Conservation (phyloP, 2,329 filamentous ascomycete genomes). For the Salinomyces thailandicus region DNA sequence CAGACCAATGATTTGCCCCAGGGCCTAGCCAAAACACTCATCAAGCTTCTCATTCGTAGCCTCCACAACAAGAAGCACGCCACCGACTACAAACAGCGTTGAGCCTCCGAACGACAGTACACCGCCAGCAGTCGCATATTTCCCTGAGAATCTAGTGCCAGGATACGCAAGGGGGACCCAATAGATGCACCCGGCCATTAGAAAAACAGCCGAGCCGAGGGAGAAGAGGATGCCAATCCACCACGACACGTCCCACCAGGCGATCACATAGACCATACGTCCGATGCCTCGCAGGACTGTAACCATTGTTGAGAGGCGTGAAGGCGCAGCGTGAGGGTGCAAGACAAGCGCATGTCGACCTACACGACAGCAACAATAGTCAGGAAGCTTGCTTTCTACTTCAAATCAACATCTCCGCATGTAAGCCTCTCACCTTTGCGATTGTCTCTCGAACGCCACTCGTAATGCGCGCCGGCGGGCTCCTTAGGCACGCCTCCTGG, state of each 20-base stretch:
- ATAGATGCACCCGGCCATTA: conserved; percentile 50
- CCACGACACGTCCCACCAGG: conserved; percentile 48
- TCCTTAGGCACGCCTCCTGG: neutral
- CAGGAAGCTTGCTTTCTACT: conserved; percentile 2
- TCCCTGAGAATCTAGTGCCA: conserved; percentile 42
- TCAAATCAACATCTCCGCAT: neutral
- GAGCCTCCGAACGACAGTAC: conserved; percentile 54
- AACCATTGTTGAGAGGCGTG: neutral
- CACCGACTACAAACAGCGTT: conserved; percentile 54
- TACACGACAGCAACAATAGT: neutral
- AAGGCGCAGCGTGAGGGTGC: neutral
- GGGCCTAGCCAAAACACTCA: conserved; percentile 57
- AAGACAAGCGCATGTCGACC: neutral
- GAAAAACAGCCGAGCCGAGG: conserved; percentile 34
- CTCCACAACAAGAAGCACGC: conserved; percentile 51
- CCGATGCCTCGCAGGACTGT: conserved; percentile 26
- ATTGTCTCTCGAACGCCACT: conserved; percentile 33
- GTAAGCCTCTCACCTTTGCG: conserved; percentile 24
- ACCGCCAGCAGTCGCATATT: conserved; percentile 45
- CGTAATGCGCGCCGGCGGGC: conserved; percentile 9
- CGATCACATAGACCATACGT: conserved; percentile 40
- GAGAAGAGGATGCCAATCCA: conserved; percentile 45
- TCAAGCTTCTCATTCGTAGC: conserved; percentile 53
- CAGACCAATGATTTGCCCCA: conserved; percentile 35
- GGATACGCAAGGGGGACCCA: conserved; percentile 50